These are phyloP conservation scores for Neurospora cerealis DNA, from an alignment of 495 filamentous ascomycete species.

Conservation along the genomic window DNA sequence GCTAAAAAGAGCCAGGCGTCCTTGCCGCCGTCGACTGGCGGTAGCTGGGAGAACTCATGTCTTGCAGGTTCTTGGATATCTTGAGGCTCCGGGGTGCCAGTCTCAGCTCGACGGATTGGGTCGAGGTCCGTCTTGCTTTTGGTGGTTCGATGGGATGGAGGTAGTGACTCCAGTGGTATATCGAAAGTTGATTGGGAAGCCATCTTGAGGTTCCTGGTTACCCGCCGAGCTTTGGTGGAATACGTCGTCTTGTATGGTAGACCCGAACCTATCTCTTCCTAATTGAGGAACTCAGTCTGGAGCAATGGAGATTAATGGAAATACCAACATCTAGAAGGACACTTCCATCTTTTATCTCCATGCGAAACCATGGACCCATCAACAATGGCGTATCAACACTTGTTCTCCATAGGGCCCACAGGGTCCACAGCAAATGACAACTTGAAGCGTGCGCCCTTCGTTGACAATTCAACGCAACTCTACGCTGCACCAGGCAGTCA, in stretches of 20 bases:
- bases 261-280: neutral
- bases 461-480: neutral
- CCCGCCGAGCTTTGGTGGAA: neutral
- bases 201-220: neutral
- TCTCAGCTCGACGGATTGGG: neutral
- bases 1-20: slow-evolving; percentile 56
- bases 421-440: neutral
- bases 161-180: neutral
- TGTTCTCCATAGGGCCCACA: neutral
- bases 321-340: neutral
- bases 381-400: neutral
- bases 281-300: neutral
- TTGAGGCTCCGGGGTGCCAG: neutral
- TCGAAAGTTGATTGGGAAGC: neutral
- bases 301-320: neutral
- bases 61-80: neutral
- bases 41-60: slow-evolving; percentile 34
- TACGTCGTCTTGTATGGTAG: neutral
- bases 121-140: neutral
- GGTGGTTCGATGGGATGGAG: neutral
- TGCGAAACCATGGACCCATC: neutral
- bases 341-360: neutral
- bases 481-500: neutral
- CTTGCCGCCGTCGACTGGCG: slow-evolving; percentile 49
- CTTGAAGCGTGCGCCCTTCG: neutral